A percentile compares a stretch with the other conserved stretches of the same genome.
These are phyloP conservation scores for Pleoardoris graminearum DNA, from an alignment of 2,329 filamentous ascomycete species.

Conservation along the genomic window DNA sequence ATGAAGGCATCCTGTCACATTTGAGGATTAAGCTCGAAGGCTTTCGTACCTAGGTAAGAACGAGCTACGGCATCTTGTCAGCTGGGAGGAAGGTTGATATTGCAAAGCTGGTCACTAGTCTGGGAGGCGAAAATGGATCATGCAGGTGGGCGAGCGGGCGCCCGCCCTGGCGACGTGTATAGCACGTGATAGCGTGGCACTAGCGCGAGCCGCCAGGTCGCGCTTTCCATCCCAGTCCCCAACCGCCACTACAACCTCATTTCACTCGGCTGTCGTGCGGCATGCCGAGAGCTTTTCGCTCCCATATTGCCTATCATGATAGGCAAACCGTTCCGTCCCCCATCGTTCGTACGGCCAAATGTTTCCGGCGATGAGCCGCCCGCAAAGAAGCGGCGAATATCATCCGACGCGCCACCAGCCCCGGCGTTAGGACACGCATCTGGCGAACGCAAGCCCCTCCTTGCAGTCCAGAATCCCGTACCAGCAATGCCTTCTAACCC, in stretches of 20 bases:
- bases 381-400: slow-evolving; percentile 49
- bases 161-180: neutral
- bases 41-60: too few relatives aligned
- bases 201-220: neutral
- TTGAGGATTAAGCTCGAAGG: too few relatives aligned
- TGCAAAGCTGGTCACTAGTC: too few relatives aligned
- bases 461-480: slow-evolving; percentile 27
- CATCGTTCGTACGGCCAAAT: slow-evolving; percentile 34
- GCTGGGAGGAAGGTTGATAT: too few relatives aligned
- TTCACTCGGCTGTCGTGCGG: neutral
- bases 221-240: neutral
- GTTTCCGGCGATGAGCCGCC: slow-evolving; percentile 35
- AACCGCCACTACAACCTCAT: neutral
- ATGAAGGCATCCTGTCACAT: too few relatives aligned
- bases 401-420: slow-evolving; percentile 29
- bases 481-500: slow-evolving; percentile 19
- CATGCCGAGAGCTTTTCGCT: neutral
- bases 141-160: too few relatives aligned
- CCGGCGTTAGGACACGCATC: slow-evolving; percentile 15
- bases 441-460: slow-evolving; percentile 37
- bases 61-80: too few relatives aligned
- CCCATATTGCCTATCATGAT: slow-evolving; percentile 12
- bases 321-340: slow-evolving; percentile 43
- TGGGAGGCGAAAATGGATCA: too few relatives aligned
- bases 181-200: neutral